phyloP scores from a whole-genome alignment of 768 basidiomycete genomes.

The Scleroderma bovista region DNA sequence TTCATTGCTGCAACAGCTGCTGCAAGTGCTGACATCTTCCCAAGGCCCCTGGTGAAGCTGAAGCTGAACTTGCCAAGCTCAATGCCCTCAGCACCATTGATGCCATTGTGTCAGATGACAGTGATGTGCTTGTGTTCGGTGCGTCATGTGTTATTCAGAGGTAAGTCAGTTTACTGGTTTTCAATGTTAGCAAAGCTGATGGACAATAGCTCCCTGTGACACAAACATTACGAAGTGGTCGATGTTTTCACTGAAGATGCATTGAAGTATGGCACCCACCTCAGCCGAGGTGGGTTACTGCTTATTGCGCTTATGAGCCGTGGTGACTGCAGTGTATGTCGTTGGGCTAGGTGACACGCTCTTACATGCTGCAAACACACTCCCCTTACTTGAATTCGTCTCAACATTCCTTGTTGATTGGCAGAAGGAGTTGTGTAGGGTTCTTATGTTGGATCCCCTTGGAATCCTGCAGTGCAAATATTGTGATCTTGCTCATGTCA shows the following conservation, averaged over 20 bases:
- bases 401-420: too few relatives aligned
- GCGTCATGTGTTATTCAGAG: neutral
- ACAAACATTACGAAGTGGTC: neutral
- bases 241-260: neutral
- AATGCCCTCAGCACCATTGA: neutral
- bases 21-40: neutral
- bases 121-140: conserved; percentile 3
- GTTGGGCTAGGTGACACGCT: too few relatives aligned
- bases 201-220: neutral
- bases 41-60: conserved; percentile 5
- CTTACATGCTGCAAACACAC: too few relatives aligned
- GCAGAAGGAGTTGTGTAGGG: too few relatives aligned
- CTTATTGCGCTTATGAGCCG: conserved; percentile 1
- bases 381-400: too few relatives aligned
- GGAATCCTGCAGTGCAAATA: neutral
- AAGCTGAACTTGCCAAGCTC: neutral
- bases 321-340: conserved; percentile 2
- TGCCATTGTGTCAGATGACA: neutral
- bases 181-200: neutral
- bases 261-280: neutral
- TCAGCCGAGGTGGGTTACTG: neutral
- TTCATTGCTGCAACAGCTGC: neutral
- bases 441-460: neutral
- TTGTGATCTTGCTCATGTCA: neutral
- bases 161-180: neutral